Percentiles rank a stretch among this genome's conserved stretches.
Evolutionary conservation across 1,284 basidiomycete species (phyloP).

Genomic region (Heterobasidion parviporum): DNA sequence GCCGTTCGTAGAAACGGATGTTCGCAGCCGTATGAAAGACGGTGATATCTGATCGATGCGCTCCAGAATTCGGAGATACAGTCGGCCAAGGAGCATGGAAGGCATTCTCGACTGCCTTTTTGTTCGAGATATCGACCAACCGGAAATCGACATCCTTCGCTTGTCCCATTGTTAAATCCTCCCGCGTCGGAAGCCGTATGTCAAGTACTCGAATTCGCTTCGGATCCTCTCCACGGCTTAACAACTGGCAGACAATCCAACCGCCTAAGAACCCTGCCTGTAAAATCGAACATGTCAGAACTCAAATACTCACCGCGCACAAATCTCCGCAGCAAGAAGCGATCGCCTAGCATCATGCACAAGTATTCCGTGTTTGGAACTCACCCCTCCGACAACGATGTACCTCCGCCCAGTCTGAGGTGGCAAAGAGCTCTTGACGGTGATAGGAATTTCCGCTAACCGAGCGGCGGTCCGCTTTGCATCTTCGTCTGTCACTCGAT

Average conservation of each 20-base stretch:
- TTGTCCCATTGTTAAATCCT: slow-evolving; percentile 41
- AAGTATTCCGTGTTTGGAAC: slow-evolving; percentile 10
- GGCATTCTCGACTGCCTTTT: slow-evolving; percentile 41
- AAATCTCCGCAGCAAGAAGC: too few species aligned
- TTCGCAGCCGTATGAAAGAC: slow-evolving; percentile 69
- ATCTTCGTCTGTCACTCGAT: slow-evolving; percentile 33
- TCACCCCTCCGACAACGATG: slow-evolving; percentile 47
- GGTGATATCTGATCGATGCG: slow-evolving; percentile 31
- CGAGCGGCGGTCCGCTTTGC: slow-evolving; percentile 27
- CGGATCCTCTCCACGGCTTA: slow-evolving; percentile 63
- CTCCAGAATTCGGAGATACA: neutral
- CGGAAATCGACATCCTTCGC: slow-evolving; percentile 47
- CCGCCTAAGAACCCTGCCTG: slow-evolving; percentile 68
- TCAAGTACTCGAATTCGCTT: slow-evolving; percentile 59
- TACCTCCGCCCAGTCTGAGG: slow-evolving; percentile 48
- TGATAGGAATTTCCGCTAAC: slow-evolving; percentile 25
- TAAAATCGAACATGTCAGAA: neutral
- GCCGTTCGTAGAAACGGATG: slow-evolving; percentile 68
- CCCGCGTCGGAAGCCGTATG: slow-evolving; percentile 44
- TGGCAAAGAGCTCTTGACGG: slow-evolving; percentile 31
- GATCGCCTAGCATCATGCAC: neutral
- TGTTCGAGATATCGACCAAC: slow-evolving; percentile 49
- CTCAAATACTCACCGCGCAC: neutral
- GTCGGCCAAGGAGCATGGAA: slow-evolving; percentile 59
- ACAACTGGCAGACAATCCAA: slow-evolving; percentile 62